Base-by-base conservation (phyloP, 495 filamentous ascomycete species). In the Lophiostoma macrostomum region DNA sequence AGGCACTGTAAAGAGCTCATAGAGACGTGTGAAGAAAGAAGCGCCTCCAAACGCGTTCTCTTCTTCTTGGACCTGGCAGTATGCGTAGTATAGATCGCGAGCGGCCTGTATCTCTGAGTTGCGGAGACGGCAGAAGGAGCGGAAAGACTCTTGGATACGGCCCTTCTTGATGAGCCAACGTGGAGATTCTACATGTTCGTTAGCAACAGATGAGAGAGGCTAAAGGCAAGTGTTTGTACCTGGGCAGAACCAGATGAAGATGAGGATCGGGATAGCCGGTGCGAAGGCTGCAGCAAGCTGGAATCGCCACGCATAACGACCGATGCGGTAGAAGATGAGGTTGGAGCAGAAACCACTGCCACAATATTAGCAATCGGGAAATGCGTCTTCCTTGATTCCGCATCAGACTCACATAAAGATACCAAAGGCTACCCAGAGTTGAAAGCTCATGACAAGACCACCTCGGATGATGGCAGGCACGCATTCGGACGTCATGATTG, bases 91-190 rank as follows among this genome's bases (percentile, higher is more conserved):
- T 1, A 56, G 46, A 20, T 61, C 58, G 13, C 58, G 43, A 3
- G 52, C 51, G 4, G 52, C 52, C n/a, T 35, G 27, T 13, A 61
- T 13, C 23, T 37, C 31, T 6, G 36, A 41, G 30, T 51, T 45
- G 1, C 58, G 51, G 1, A 61, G 20, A 3, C 45, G 43, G 27
- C 20, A 19, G 23, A 60, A 29, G 20, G 57, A 40, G 12, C 46
- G 32, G 30, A 23, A 56, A 10, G 57, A 27, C 16, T 61, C 25
- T 37, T 41, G 29, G 27, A 41, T 28, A 5, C 44, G 32, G 16
- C 45, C 44, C 28, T 50, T 50, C 25, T 61, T 61, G 23, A 61
- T 12, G 3, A 50, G 30, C 58, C 58, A 61, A 12, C 58, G 34
- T 5, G 58, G 58, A 3, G 44, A 50, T 34, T 58, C 55, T n/a